Base-by-base conservation (phyloP, 2,329 filamentous ascomycete species). In the Trichophyton schoenleinii region DNA sequence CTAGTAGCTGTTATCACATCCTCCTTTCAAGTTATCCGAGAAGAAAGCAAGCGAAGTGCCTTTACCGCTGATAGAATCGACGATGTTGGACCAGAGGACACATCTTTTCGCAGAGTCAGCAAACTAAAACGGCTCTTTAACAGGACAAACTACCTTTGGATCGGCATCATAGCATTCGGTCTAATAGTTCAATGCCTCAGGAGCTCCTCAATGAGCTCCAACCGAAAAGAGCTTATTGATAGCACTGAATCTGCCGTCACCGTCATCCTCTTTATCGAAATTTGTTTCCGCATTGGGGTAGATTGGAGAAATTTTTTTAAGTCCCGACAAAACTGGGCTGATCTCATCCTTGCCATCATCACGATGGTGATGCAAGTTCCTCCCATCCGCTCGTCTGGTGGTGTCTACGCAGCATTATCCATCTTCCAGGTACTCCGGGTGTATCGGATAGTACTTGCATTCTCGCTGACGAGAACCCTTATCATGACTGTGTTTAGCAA, bases 1-100 rank as follows among this genome's bases (percentile, higher is more conserved):
- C 74, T 87, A 55, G 95, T 99, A 70, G 94, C 94, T 2, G 94
- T 99, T 68, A 99, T 99, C 71, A 99, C 94, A 0, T 96, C 94
- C 3, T 96, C 92, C 0, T 99, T 99, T 70, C 94, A 99, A 72
- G 89, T 99, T 66, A 99, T 99, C 68, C 85, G 94, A 65, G 95
- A 99, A 77, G 94, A 99, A 72, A 95, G 90, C 75, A 91, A 88
- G 73, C 86, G 87, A 36, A 96, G 91, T 76, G 94, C 95, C 2
- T 99, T 99, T 73, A 91, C 91, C 3, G 84, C 85, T 11, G 83
- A 90, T 62, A 82, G 89, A 44, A 81, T 81, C 59, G 79, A 81
- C 58, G 70, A 69, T n/a, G 70, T 77, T 41, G 70, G 75, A 28
- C 73, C 75, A 36, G 76, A 78, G 46, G 68, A 74, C 25, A 64